These are phyloP conservation scores for Funneliformis mosseae DNA, from an alignment of 192 early-diverging fungal genomes.

Conservation along the genomic window DNA sequence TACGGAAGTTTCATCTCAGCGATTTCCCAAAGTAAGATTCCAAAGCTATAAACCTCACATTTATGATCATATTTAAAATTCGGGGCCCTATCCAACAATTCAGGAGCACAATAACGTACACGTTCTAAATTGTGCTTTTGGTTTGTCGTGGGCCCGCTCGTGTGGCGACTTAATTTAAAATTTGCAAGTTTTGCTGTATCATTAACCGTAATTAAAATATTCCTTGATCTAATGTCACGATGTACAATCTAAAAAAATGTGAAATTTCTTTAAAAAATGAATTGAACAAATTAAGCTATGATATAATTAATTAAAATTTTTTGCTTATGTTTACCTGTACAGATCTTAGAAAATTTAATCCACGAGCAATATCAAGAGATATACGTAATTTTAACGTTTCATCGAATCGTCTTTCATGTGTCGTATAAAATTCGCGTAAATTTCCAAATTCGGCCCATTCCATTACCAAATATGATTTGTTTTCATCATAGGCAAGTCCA, in stretches of 20 bases:
- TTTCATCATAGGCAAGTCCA: not conserved
- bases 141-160: not conserved
- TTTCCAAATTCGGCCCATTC: conserved; percentile 31
- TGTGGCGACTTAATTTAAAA: conserved; percentile 5
- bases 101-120: not conserved
- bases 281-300: not conserved
- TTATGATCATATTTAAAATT: not conserved
- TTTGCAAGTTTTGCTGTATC: conserved; percentile 21
- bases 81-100: not conserved
- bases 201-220: conserved; percentile 13
- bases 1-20: not conserved
- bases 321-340: not conserved
- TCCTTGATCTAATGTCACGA: conserved; percentile 24
- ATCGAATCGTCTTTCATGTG: not conserved
- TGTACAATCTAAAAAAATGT: not conserved
- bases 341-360: conserved; percentile 1
- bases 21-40: not conserved
- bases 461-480: not conserved
- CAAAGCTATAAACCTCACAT: not conserved
- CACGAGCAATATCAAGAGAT: conserved; percentile 26
- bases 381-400: not conserved
- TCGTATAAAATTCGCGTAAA: not conserved
- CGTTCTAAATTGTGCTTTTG: not conserved
- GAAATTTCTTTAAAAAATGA: too few species aligned
- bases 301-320: too few species aligned